Base-by-base conservation (phyloP, 148 eudicot species). In the Selenicereus undatus region DNA sequence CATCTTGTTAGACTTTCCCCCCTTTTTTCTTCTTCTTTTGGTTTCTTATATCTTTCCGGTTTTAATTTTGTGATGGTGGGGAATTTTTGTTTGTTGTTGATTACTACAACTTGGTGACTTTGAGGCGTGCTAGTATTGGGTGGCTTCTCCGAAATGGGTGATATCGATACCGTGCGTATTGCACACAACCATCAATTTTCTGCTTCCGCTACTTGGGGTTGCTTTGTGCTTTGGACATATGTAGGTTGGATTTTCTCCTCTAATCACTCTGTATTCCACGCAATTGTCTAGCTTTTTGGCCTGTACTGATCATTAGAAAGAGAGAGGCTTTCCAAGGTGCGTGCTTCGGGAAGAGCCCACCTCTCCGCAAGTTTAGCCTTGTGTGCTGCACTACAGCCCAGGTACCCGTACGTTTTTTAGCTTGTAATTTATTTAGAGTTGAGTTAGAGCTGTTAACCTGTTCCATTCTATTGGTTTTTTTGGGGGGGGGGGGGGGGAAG, bases 291-390 rank as follows among this genome's bases (percentile, higher is more conserved):
- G 71, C 8, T 22, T 65, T 22, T 27, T 66, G 35, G 27, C 30
- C 36, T 11, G 14, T 27, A 66, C 71, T 66, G 71, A 66, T 66
- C 69, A 17, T 21, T 17, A 21, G 74, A 35, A 27, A 71, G 76
- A 71, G 76, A 12, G 20, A 26, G 54, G 77, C 16, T 60, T 65
- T 81, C 32, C 60, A 14, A 64, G 68, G 29, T 64, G 68, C 10
- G 11, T 64, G 68, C 22, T 18, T 48, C 51, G 74, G 70, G 79
- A 42, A 65, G 51, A 66, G 68, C 78, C 43, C 60, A 74, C 60
- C 29, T 62, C 78, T 27, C 64, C 64, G 78, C 77, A 24, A 79
- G 11, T 79, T 35, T 45, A 51, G 26, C 51, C 75, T 80, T 80
- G 58, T 74, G 36, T 73, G 51, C 43, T 29, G 32, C 78, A 69